Evolutionary conservation across 495 filamentous ascomycete genomes (phyloP).

Genomic region (Geoglossum glabrum): DNA sequence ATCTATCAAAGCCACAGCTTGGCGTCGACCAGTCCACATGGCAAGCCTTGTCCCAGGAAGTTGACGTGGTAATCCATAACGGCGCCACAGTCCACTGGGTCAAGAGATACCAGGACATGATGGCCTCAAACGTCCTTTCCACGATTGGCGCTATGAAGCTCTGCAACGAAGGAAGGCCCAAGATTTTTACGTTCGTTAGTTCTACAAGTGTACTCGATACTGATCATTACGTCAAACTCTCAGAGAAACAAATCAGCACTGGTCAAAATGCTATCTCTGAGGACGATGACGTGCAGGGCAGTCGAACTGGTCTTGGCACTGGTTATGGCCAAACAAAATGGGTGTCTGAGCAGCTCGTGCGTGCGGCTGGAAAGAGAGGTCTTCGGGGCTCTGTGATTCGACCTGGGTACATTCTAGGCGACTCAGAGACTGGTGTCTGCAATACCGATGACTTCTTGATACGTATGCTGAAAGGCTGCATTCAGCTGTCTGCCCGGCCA

Average conservation of each 20-base stretch:
- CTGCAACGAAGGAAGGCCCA: conserved; percentile 57
- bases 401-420: conserved; percentile 73
- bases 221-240: conserved; percentile 56
- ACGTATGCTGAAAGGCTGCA: conserved; percentile 72
- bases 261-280: conserved; percentile 37
- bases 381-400: conserved; percentile 57
- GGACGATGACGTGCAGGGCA: conserved; percentile 44
- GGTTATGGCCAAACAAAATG: conserved; percentile 90
- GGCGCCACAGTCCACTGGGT: conserved; percentile 84
- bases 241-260: conserved; percentile 32
- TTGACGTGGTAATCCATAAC: conserved; percentile 77
- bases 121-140: conserved; percentile 57
- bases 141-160: conserved; percentile 62
- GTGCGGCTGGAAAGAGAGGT: conserved; percentile 61
- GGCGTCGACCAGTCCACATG: conserved; percentile 44
- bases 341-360: conserved; percentile 60
- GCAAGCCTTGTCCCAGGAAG: conserved; percentile 39
- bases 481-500: conserved; percentile 55
- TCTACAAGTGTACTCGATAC: conserved; percentile 74
- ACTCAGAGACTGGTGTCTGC: conserved; percentile 37
- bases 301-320: conserved; percentile 43
- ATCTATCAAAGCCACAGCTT: conserved; percentile 49
- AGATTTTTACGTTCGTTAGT: conserved; percentile 65
- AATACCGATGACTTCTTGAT: conserved; percentile 20
- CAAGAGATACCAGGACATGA: conserved; percentile 54